Percentiles rank a stretch among this genome's conserved stretches.
Conservation (phyloP, 176 grass and related monocot species). For the Phoenix roebelenii region DNA sequence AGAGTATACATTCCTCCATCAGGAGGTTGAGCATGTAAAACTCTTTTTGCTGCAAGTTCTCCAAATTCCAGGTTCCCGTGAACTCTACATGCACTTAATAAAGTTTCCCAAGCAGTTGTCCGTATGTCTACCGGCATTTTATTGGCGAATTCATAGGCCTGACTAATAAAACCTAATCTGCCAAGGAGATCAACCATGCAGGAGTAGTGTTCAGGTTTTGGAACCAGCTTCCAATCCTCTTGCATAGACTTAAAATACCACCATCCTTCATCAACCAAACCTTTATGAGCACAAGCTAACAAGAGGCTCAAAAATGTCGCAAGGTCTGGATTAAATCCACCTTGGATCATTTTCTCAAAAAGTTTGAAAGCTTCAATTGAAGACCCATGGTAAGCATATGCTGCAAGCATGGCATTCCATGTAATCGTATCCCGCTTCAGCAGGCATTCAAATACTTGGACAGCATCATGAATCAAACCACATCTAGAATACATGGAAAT, state of each 20-base stretch:
- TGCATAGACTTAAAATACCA: constrained; percentile 54
- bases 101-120: constrained; percentile 61
- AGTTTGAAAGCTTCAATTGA: constrained; percentile 51
- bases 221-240: constrained; percentile 50
- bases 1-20: constrained; percentile 71
- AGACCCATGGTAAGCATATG: constrained; percentile 62
- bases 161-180: constrained; percentile 45
- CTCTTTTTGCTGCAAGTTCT: constrained; percentile 42
- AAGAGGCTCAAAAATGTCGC: constrained; percentile 60
- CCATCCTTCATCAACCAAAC: constrained; percentile 60
- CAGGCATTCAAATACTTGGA: constrained; percentile 41
- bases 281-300: constrained; percentile 61
- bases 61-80: constrained; percentile 55
- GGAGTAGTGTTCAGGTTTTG: constrained; percentile 62
- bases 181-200: constrained; percentile 79
- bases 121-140: constrained; percentile 41
- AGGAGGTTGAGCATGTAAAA: constrained; percentile 36
- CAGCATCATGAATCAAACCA: constrained; percentile 45
- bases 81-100: constrained; percentile 59
- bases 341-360: constrained; percentile 39
- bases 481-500: constrained; percentile 76
- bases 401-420: constrained; percentile 78
- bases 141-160: constrained; percentile 49
- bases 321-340: constrained; percentile 44
- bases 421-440: constrained; percentile 43